These are phyloP conservation scores for Elaeagnus macrophylla DNA, from an alignment of 306 rosid species.

Conservation along the genomic window DNA sequence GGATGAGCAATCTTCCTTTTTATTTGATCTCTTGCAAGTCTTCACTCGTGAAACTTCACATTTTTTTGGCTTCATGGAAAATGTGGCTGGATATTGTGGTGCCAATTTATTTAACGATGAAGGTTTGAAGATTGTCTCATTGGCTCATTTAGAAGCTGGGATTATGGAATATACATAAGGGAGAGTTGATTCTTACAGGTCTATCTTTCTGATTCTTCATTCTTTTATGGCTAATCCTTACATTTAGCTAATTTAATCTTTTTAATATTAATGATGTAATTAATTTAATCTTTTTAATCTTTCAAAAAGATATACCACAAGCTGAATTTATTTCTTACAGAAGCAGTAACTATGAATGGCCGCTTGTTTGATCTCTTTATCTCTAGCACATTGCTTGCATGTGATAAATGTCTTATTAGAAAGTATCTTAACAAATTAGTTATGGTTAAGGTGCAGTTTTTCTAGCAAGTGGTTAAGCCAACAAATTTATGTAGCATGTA, in stretches of 20 bases:
- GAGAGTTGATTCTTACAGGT: slow-evolving; percentile 88
- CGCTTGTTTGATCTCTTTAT: slow-evolving; percentile 41
- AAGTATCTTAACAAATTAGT: slow-evolving; percentile 8
- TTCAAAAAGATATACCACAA: too few relatives aligned
- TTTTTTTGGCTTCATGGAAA: slow-evolving; percentile 49
- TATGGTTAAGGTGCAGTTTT: slow-evolving; percentile 5
- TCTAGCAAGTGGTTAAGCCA: background rate
- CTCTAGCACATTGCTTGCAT: slow-evolving; percentile 6
- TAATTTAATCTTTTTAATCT: too few relatives aligned
- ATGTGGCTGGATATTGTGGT: slow-evolving; percentile 53
- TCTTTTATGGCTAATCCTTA: slow-evolving; percentile 5
- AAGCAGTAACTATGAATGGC: slow-evolving; percentile 69
- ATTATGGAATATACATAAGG: slow-evolving; percentile 61
- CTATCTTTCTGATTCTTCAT: background rate
- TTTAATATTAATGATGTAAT: too few relatives aligned
- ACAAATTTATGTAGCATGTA: too few relatives aligned
- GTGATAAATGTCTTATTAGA: background rate
- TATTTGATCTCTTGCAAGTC: slow-evolving; percentile 67
- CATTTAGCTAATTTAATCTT: too few relatives aligned
- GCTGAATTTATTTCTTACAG: slow-evolving; percentile 61
- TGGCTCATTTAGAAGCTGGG: slow-evolving; percentile 64
- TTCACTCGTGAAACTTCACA: slow-evolving; percentile 37
- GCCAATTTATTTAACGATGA: slow-evolving; percentile 37
- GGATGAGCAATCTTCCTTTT: slow-evolving; percentile 69
- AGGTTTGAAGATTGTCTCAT: slow-evolving; percentile 45